Conservation (phyloP, 129 eudicot species). For the Helichrysum umbraculigerum region DNA sequence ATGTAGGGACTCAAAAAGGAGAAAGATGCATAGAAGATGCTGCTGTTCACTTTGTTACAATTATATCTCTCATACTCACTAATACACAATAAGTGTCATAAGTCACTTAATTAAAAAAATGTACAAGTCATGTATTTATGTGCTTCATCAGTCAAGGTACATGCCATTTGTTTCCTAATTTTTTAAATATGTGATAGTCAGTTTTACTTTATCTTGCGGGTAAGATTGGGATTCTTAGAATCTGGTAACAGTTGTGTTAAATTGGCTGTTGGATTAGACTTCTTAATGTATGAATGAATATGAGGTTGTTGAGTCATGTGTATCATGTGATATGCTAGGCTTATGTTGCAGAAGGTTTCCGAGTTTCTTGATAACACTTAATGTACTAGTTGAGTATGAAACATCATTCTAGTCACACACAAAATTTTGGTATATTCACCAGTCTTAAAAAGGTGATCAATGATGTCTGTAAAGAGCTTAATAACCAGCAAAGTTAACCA, state of each 20-base stretch:
- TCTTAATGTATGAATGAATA: not conserved
- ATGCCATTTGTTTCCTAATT: not conserved
- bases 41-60: not conserved
- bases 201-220: not conserved
- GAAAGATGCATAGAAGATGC: not conserved
- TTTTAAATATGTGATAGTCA: not conserved
- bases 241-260: not conserved
- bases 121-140: not conserved
- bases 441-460: no score
- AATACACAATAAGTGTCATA: not conserved
- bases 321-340: conserved; percentile 14
- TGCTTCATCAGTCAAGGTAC: not conserved
- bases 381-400: not conserved
- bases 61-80: not conserved
- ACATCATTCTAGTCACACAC: not conserved
- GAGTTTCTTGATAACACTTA: not conserved
- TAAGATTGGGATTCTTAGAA: not conserved
- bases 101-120: not conserved
- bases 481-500: no score
- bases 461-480: not conserved
- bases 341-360: not conserved
- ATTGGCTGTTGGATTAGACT: not conserved
- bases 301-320: conserved; percentile 28
- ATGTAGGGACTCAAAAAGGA: not conserved
- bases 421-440: not conserved